Percentiles rank a stretch among this genome's conserved stretches.
Conservation (phyloP, 2,329 filamentous ascomycete genomes). For the Ambrosiella beaveri region DNA sequence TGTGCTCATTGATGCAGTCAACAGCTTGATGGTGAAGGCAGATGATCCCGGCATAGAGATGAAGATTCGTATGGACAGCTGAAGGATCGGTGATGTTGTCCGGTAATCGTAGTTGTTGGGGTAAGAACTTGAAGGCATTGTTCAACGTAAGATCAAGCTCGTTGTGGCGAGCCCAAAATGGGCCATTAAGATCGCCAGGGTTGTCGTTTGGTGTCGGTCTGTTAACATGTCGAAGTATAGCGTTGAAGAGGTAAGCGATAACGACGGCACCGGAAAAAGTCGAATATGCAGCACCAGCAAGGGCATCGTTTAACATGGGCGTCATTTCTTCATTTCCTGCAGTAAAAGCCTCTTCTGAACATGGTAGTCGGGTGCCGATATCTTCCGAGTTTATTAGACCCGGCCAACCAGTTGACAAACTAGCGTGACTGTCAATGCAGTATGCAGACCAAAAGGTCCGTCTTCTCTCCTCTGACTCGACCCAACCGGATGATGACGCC, state of each 20-base stretch:
- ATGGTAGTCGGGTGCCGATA: constrained; percentile 62
- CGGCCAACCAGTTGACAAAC: constrained; percentile 82
- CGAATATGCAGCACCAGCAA: constrained; percentile 46
- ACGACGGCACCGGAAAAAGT: constrained; percentile 57
- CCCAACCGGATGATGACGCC: constrained; percentile 59
- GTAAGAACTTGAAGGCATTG: constrained; percentile 62
- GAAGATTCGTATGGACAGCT: constrained; percentile 71
- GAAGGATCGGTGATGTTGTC: constrained; percentile 49
- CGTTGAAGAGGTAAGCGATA: constrained; percentile 62
- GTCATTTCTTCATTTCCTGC: constrained; percentile 46
- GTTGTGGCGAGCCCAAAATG: constrained; percentile 76
- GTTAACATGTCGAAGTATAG: constrained; percentile 67
- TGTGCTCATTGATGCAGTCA: constrained; percentile 57
- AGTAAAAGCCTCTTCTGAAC: constrained; percentile 60
- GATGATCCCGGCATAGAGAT: constrained; percentile 72
- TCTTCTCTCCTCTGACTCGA: constrained; percentile 57
- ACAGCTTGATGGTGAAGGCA: constrained; percentile 80
- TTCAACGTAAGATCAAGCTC: constrained; percentile 65
- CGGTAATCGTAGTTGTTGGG: constrained; percentile 56
- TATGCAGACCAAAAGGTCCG: constrained; percentile 78
- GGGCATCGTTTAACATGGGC: constrained; percentile 44
- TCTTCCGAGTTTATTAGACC: constrained; percentile 61
- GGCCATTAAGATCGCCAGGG: constrained; percentile 54
- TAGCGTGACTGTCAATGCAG: constrained; percentile 67
- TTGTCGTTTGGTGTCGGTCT: constrained; percentile 50